These are phyloP conservation scores for Coprinopsis sp. DNA, from an alignment of 768 basidiomycete genomes.

Conservation along the genomic window DNA sequence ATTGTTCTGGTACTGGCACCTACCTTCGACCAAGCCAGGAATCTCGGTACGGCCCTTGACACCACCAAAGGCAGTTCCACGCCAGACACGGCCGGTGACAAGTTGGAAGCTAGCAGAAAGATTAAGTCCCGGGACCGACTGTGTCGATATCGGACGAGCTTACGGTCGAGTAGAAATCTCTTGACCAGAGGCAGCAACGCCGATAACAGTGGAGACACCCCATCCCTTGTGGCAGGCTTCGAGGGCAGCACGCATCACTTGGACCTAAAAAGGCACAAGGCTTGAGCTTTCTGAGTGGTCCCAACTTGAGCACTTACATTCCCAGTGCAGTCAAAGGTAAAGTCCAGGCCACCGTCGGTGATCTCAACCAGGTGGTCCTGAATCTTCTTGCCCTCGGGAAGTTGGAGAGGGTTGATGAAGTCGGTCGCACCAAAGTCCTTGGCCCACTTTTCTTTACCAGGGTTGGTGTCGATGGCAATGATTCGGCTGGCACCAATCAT, in stretches of 20 bases:
- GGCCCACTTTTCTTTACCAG: slow-evolving; percentile 82
- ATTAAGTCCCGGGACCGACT: slow-evolving; percentile 1
- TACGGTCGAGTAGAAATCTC: slow-evolving; percentile 89
- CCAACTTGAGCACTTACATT: slow-evolving; percentile 41
- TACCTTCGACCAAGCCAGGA: slow-evolving; percentile 89
- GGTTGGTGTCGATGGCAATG: slow-evolving; percentile 90
- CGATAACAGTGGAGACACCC: slow-evolving; percentile 95
- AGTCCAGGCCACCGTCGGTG: slow-evolving; percentile 96
- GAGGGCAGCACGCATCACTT: slow-evolving; percentile 92
- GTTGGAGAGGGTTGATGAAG: slow-evolving; percentile 76
- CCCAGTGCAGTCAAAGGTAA: slow-evolving; percentile 95
- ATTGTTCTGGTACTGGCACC: slow-evolving; percentile 8
- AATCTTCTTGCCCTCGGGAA: slow-evolving; percentile 78
- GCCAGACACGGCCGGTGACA: slow-evolving; percentile 91
- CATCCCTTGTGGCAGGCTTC: slow-evolving; percentile 99
- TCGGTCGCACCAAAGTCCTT: slow-evolving; percentile 92
- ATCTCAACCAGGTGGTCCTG: slow-evolving; percentile 87
- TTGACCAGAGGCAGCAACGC: slow-evolving; percentile 95
- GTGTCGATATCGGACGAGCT: slow-evolving; percentile 23
- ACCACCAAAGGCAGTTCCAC: slow-evolving; percentile 93
- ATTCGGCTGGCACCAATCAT: slow-evolving; percentile 80
- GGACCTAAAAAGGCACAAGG: slow-evolving; percentile 43
- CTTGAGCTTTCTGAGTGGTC: background rate
- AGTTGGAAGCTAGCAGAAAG: slow-evolving; percentile 28
- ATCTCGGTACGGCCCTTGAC: slow-evolving; percentile 97